Base-by-base conservation (phyloP, 495 filamentous ascomycete genomes). In the Lepidopterella palustris region DNA sequence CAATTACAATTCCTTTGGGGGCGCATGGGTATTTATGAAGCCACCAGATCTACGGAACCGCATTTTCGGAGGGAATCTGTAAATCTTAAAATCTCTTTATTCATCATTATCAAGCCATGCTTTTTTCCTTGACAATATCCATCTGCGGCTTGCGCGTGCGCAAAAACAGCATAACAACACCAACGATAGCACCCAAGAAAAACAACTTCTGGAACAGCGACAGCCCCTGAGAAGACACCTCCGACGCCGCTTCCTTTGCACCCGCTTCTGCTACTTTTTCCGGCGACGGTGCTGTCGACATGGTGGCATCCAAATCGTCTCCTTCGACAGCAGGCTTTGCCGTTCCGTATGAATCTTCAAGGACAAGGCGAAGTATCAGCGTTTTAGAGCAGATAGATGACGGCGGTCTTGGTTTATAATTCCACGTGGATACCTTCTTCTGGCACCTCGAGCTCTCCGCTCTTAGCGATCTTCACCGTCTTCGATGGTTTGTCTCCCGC, bases 381-480 rank as follows among this genome's bases (percentile, higher is more conserved):
- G 58, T 50, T 62, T 62, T 62, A 58, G 48, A 65, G 49, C 56
- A 66, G 49, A 58, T 21, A 45, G 48, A 59, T 28, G 45, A 20
- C 20, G 51, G 31, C 57, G 18, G 11, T 21, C 9, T 53, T 51
- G 51, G 55, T 51, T 82, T 89, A 97, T 75, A 97, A 89, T 76
- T 97, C 93, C 76, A 86, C 85, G 75, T 95, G 88, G 82, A 89
- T 97, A 98, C 93, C 93, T 98, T 97, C 91, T 73, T 84, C 76
- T 68, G 90, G 87, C 64, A 92, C 80, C 74, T 83, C 79, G 54
- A 97, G 78, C 82, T 98, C 95, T 68, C 93, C 93, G 74, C 89
- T 92, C 84, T 97, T 95, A 53, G 74, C 84, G 69, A 98, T 95
- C 83, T 88, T 96, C 72, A 99, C 82, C 15, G 78, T 65, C 76